Percentiles rank a stretch among this genome's conserved stretches.
phyloP scores from a whole-genome alignment of 179 eudicot species.

The Camellia oleifera region DNA sequence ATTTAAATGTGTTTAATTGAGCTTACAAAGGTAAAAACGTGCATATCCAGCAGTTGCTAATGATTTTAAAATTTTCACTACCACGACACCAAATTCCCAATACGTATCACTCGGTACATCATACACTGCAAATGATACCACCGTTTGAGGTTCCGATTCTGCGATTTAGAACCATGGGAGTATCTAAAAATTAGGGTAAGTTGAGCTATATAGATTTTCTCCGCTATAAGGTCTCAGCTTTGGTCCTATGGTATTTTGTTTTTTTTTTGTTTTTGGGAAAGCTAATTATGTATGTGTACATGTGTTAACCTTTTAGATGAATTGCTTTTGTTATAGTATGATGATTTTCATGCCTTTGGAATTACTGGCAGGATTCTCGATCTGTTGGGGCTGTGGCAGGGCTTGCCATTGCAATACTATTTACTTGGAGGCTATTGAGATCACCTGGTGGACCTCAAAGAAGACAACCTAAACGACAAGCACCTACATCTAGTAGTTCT shows the following conservation, averaged over 20 bases:
- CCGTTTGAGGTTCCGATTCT: too few species aligned
- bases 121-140: too few species aligned
- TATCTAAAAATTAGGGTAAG: background rate
- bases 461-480: constrained; percentile 77
- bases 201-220: background rate
- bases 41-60: too few species aligned
- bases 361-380: constrained; percentile 55
- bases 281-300: background rate
- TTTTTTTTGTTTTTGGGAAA: background rate
- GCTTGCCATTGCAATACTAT: constrained; percentile 75
- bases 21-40: too few species aligned
- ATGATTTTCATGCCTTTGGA: background rate
- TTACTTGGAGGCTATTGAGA: constrained; percentile 74
- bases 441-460: constrained; percentile 61
- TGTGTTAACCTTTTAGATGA: background rate
- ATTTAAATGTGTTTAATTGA: too few species aligned
- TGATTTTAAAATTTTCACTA: too few species aligned
- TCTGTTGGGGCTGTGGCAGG: constrained; percentile 86
- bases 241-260: background rate
- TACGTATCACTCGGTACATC: too few species aligned
- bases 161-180: background rate
- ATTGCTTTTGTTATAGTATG: background rate
- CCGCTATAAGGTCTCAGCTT: background rate
- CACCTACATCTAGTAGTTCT: constrained; percentile 57
- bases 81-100: too few species aligned